Evolutionary conservation across 192 early-diverging fungal genomes (phyloP).

Genomic region (Chytriomyces confervae): DNA sequence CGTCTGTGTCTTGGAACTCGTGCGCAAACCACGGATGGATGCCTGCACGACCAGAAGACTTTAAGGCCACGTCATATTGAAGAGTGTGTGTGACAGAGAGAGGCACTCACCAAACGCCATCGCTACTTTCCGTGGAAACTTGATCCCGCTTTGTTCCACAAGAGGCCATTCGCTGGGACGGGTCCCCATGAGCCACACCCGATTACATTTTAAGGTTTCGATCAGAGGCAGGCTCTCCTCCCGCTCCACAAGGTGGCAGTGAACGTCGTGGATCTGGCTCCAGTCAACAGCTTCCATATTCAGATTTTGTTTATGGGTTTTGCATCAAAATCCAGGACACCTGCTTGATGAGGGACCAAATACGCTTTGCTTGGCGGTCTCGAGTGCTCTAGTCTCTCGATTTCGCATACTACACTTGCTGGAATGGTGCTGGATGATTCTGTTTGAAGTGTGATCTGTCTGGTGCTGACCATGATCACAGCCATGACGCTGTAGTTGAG

Average conservation of each 20-base stretch:
- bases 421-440: too few relatives aligned
- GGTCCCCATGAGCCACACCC: slow-evolving; percentile 46
- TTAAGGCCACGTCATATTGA: background rate
- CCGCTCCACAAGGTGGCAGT: slow-evolving; percentile 40
- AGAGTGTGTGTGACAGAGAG: background rate
- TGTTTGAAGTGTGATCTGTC: too few relatives aligned
- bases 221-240: slow-evolving; percentile 20
- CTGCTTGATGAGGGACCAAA: too few relatives aligned
- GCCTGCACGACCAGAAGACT: slow-evolving; percentile 7
- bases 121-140: slow-evolving; percentile 26
- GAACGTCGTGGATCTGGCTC: slow-evolving; percentile 32
- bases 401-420: too few relatives aligned
- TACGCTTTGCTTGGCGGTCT: too few relatives aligned
- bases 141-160: slow-evolving; percentile 17
- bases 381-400: too few relatives aligned
- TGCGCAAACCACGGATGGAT: slow-evolving; percentile 53
- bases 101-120: slow-evolving; percentile 41
- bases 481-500: too few relatives aligned
- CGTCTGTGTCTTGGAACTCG: background rate
- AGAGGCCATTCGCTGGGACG: slow-evolving; percentile 32
- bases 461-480: too few relatives aligned
- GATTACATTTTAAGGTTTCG: background rate
- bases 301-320: too few relatives aligned
- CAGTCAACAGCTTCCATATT: background rate
- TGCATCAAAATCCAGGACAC: too few relatives aligned